Base-by-base conservation (phyloP, 2,329 filamentous ascomycete genomes). In the Pseudogymnoascus sp. region DNA sequence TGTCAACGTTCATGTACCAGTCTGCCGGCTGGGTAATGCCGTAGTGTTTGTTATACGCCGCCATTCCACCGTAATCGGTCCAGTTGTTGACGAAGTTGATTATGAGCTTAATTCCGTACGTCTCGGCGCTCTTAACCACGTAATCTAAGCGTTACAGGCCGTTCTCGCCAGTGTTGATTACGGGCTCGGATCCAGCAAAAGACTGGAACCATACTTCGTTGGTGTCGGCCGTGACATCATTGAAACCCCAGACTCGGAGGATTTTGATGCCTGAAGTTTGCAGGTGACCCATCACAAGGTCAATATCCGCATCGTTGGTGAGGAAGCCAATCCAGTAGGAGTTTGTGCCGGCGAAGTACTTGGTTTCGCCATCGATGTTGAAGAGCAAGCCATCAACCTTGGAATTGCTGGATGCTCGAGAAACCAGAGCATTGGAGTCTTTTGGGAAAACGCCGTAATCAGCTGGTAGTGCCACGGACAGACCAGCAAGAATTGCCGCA, bases 61-160 rank as follows among this genome's bases (percentile, higher is more conserved):
- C 76, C 74, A 87, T 86, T 59, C 85, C 85, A 28, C 85, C 85
- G 47, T 87, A 88, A 69, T 89, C 87, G 53, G 77, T 77, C 85
- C 86, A 90, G 74, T 89, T 84, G 75, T 89, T 89, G 63, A 88
- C 83, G 47, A 88, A 84, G 67, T 84, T 82, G 70, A 86, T 81
- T 65, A 89, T 85, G 4, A 88, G 75, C 71, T 86, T 86, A 67
- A 89, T 77, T 3, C 81, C 82, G 62, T 82, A 77, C 62, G 77
- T 76, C 71, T 86, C 84, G 4, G 85, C 85, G 0, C 81, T 76
- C 40, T 78, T 71, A 62, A 89, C 84, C 1, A 88, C 84, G 62
- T 83, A 83, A 69, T 89, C 86, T 1, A 89, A 80, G 12, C 84
- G 80, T 71, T 86, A 79, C 7, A 89, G 80, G 14, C 86, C 85